Conservation (phyloP, 2,329 filamentous ascomycete species). For the Cryphonectria japonica region DNA sequence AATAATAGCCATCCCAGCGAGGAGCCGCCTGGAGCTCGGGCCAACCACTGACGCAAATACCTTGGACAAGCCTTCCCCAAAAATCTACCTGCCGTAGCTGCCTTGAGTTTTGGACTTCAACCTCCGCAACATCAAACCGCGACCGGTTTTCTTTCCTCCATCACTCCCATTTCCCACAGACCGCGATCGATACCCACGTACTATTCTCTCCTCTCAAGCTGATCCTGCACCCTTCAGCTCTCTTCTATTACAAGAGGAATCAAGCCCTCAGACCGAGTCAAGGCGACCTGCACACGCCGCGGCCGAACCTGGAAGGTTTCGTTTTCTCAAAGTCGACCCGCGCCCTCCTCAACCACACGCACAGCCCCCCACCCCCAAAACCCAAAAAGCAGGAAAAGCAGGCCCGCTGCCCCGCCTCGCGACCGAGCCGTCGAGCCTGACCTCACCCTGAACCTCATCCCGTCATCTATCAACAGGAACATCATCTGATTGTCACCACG, state of each 20-base stretch:
- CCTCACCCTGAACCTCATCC: background rate
- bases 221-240: slow-evolving; percentile 19
- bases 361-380: background rate
- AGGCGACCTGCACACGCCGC: slow-evolving; percentile 30
- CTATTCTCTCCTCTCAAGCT: background rate
- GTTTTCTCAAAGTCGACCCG: slow-evolving; percentile 17
- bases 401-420: background rate
- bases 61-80: slow-evolving; percentile 7
- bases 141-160: background rate
- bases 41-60: slow-evolving; percentile 17
- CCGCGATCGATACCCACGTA: slow-evolving; percentile 4
- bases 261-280: slow-evolving; percentile 18
- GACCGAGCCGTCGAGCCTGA: background rate
- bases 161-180: background rate
- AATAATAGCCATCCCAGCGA: background rate
- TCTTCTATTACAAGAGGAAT: background rate
- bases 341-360: slow-evolving; percentile 14
- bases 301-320: slow-evolving; percentile 20
- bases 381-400: background rate
- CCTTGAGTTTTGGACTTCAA: slow-evolving; percentile 6
- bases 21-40: slow-evolving; percentile 7
- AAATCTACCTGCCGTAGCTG: slow-evolving; percentile 9
- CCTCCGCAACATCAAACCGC: slow-evolving; percentile 12
- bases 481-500: background rate
- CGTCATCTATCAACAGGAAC: background rate